A percentile compares a stretch with the other conserved stretches of the same genome.
Conservation (phyloP, 225 moss, liverwort and hornwort species). For the Pleurozium schreberi region DNA sequence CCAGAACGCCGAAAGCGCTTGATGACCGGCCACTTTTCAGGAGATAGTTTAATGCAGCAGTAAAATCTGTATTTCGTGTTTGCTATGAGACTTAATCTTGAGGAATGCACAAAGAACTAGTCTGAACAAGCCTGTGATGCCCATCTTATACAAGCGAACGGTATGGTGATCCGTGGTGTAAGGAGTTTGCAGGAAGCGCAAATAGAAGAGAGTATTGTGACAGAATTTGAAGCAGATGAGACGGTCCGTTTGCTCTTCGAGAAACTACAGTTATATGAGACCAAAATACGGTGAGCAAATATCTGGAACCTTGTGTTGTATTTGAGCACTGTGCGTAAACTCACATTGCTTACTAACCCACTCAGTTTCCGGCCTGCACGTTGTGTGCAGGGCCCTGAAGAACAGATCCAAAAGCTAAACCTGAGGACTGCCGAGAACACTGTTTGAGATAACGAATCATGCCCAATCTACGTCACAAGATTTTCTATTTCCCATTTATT, state of each 20-base stretch:
- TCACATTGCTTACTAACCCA: background rate
- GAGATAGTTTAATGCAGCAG: background rate
- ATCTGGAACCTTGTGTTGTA: background rate
- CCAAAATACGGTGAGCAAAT: conserved; percentile 21
- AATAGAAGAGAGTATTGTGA: conserved; percentile 10
- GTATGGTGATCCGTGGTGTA: background rate
- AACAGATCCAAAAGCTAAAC: background rate
- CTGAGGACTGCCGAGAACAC: background rate
- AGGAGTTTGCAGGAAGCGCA: conserved; percentile 12
- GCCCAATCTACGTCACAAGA: background rate
- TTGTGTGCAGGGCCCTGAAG: conserved; percentile 15
- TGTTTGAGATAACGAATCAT: background rate
- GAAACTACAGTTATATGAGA: conserved; percentile 24
- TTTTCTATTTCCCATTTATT: background rate
- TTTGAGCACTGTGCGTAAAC: background rate
- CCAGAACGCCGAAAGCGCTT: background rate
- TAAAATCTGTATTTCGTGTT: background rate
- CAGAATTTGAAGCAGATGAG: conserved; percentile 39
- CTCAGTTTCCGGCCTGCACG: background rate
- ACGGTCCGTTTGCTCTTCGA: conserved; percentile 22
- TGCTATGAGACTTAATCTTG: background rate
- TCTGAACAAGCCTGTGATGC: background rate
- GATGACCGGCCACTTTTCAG: background rate
- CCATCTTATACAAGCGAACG: background rate
- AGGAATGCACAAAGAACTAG: background rate